A percentile compares a stretch with the other conserved stretches of the same genome.
Conservation (phyloP, 2,329 filamentous ascomycete genomes). For the Trichoderma atrobrunneum region DNA sequence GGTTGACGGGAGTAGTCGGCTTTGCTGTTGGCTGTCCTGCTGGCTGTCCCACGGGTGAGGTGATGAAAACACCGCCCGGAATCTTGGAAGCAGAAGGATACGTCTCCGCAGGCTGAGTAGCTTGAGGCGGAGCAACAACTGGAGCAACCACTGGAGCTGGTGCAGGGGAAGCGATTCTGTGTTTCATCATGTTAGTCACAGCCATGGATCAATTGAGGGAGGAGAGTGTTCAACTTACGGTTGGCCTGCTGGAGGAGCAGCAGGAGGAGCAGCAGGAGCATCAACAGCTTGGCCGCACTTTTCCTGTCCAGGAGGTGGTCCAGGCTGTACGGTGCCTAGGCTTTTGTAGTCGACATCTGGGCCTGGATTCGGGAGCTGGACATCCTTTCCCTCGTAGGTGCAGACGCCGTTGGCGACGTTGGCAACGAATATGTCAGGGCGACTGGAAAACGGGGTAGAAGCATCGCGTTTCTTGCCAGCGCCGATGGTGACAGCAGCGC, state of each 20-base stretch:
- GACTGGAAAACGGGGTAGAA: slow-evolving; percentile 45
- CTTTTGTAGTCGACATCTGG: slow-evolving; percentile 45
- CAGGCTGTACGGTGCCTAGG: slow-evolving; percentile 32
- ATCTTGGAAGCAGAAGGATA: not conserved
- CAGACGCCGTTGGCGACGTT: slow-evolving; percentile 62
- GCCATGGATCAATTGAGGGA: not conserved
- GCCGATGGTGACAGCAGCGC: slow-evolving; percentile 65
- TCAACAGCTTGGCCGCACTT: too few relatives aligned
- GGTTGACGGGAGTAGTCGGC: slow-evolving; percentile 3
- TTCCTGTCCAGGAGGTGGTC: slow-evolving; percentile 27
- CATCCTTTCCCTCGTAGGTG: slow-evolving; percentile 55
- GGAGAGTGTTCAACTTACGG: not conserved
- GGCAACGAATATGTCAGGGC: slow-evolving; percentile 69
- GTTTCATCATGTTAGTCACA: not conserved
- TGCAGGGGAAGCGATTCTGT: not conserved
- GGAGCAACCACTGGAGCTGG: too few relatives aligned
- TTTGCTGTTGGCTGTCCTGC: not conserved
- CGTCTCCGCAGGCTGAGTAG: not conserved
- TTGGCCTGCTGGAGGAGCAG: not conserved
- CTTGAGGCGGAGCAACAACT: not conserved
- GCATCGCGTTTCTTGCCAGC: slow-evolving; percentile 31
- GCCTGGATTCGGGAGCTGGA: slow-evolving; percentile 66
- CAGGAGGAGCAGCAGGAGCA: slow-evolving; percentile 20
- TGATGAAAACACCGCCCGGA: slow-evolving; percentile 20
- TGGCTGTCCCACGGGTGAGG: not conserved